phyloP scores from a whole-genome alignment of 352 stramenopile genomes.

The Phytopythium chamaehyphon region DNA sequence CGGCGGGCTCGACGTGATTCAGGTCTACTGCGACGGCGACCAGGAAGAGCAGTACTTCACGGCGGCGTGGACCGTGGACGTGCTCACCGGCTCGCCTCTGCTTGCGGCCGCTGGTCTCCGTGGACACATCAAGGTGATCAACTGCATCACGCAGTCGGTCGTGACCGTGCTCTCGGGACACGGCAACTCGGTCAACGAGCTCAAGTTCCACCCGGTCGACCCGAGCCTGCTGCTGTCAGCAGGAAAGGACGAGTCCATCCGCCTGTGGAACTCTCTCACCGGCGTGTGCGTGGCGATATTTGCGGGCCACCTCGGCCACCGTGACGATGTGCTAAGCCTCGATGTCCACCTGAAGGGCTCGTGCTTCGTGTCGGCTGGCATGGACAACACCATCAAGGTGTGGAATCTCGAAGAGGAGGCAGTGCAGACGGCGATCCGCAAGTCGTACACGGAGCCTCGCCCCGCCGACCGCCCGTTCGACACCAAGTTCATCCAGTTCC shows the following conservation, averaged over 20 bases:
- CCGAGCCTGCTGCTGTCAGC: slow-evolving; percentile 88
- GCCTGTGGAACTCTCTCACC: slow-evolving; percentile 91
- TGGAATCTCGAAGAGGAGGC: slow-evolving; percentile 85
- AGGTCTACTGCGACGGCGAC: slow-evolving; percentile 79
- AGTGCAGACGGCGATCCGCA: slow-evolving; percentile 69
- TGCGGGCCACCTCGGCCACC: slow-evolving; percentile 88
- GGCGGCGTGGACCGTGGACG: slow-evolving; percentile 69
- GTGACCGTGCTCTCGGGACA: slow-evolving; percentile 84
- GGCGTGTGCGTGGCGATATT: slow-evolving; percentile 90
- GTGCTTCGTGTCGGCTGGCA: slow-evolving; percentile 86
- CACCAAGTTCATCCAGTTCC: slow-evolving; percentile 88
- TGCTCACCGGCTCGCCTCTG: slow-evolving; percentile 63
- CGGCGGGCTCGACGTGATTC: slow-evolving; percentile 66
- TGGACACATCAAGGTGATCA: slow-evolving; percentile 84
- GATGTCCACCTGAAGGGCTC: slow-evolving; percentile 86
- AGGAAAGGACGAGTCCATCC: slow-evolving; percentile 90
- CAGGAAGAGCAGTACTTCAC: slow-evolving; percentile 79
- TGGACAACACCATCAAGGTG: slow-evolving; percentile 94
- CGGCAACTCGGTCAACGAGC: slow-evolving; percentile 90
- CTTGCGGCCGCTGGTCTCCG: slow-evolving; percentile 65
- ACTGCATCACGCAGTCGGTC: slow-evolving; percentile 72
- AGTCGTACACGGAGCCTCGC: slow-evolving; percentile 69
- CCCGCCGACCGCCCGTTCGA: slow-evolving; percentile 63
- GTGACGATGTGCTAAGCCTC: slow-evolving; percentile 87
- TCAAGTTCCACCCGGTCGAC: slow-evolving; percentile 89